Conservation (phyloP, 352 stramenopile genomes). For the Globisporangium solare region DNA sequence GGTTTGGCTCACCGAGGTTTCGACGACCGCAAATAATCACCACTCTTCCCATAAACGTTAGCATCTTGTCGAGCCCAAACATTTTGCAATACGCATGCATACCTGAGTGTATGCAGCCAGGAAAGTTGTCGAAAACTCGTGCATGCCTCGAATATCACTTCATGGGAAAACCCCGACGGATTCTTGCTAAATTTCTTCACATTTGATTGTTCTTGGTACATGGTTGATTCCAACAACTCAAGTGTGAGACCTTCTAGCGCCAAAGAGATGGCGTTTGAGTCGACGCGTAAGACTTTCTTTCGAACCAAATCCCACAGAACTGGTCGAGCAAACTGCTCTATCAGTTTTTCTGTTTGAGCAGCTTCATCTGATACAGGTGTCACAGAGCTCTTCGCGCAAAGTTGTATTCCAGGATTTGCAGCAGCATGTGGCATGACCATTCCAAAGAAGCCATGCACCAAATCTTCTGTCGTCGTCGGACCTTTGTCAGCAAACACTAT, state of each 20-base stretch:
- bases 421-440: not conserved
- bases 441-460: conserved; percentile 12
- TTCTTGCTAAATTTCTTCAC: conserved; percentile 48
- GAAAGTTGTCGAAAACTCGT: conserved; percentile 46
- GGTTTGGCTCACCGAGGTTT: conserved; percentile 7
- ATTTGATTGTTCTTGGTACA: conserved; percentile 33
- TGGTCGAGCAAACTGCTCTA: conserved; percentile 33
- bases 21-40: conserved; percentile 9
- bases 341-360: conserved; percentile 9
- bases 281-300: conserved; percentile 38
- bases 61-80: not conserved
- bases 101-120: conserved; percentile 68
- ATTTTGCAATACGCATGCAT: not conserved
- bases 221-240: conserved; percentile 39
- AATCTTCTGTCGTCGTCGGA: conserved; percentile 10
- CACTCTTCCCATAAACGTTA: conserved; percentile 13
- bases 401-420: not conserved
- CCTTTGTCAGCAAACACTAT: conserved; percentile 2
- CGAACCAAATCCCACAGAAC: conserved; percentile 41
- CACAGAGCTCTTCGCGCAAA: not conserved
- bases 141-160: conserved; percentile 51
- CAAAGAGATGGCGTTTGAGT: conserved; percentile 18
- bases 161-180: conserved; percentile 29
- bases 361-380: not conserved
- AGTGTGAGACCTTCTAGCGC: conserved; percentile 29